phyloP scores from a whole-genome alignment of 2,329 filamentous ascomycete genomes.

The Penicillium rolfsii region DNA sequence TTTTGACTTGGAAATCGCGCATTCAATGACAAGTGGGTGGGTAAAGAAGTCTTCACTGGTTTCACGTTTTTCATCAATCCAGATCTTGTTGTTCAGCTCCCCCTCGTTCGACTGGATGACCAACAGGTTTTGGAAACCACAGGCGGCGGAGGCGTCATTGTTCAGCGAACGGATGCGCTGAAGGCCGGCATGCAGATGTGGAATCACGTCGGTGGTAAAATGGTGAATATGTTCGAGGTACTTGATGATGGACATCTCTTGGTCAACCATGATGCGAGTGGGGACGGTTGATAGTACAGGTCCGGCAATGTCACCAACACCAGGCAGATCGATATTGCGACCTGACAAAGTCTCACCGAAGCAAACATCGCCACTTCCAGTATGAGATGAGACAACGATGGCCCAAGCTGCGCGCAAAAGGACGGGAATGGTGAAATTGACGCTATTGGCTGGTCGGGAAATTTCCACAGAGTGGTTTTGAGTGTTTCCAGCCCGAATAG shows the following conservation, averaged over 20 bases:
- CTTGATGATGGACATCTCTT: conserved; percentile 44
- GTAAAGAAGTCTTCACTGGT: conserved; percentile 61
- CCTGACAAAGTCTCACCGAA: conserved; percentile 61
- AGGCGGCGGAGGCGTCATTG: conserved; percentile 49
- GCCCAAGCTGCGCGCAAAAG: conserved; percentile 59
- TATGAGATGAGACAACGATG: conserved; percentile 54
- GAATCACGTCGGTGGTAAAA: conserved; percentile 60
- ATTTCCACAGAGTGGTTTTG: conserved; percentile 32
- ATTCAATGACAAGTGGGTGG: conserved; percentile 68
- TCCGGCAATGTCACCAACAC: conserved; percentile 55
- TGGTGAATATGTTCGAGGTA: conserved; percentile 63
- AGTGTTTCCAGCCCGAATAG: conserved; percentile 31
- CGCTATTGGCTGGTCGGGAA: conserved; percentile 20
- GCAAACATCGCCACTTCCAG: conserved; percentile 52
- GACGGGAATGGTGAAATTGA: conserved; percentile 51
- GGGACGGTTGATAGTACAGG: conserved; percentile 42
- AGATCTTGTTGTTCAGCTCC: conserved; percentile 31
- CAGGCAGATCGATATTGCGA: conserved; percentile 55
- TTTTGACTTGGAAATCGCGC: conserved; percentile 57
- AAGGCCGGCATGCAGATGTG: conserved; percentile 66
- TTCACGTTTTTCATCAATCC: conserved; percentile 50
- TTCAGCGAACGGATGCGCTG: conserved; percentile 59
- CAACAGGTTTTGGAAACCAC: conserved; percentile 53
- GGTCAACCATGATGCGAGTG: conserved; percentile 47
- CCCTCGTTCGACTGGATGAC: conserved; percentile 45